Evolutionary conservation across 225 moss, liverwort and hornwort genomes (phyloP).

Genomic region (Polytrichum formosum): DNA sequence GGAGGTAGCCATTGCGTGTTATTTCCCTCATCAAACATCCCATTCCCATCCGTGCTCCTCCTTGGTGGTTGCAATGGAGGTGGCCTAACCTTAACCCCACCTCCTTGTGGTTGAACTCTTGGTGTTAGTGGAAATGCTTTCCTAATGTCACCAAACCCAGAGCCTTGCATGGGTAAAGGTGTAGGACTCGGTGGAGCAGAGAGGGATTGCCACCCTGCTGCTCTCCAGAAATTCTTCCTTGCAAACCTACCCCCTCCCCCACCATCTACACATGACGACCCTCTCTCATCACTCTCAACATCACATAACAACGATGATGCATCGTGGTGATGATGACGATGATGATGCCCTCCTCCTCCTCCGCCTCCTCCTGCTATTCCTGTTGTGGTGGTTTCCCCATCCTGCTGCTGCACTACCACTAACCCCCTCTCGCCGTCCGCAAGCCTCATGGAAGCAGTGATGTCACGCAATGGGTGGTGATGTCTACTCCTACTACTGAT

Average conservation of each 20-base stretch:
- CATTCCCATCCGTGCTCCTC: constrained; percentile 19
- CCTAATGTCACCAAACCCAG: constrained; percentile 10
- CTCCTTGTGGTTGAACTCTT: constrained; percentile 15
- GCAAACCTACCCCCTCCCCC: constrained; percentile 7
- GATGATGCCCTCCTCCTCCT: constrained; percentile 12
- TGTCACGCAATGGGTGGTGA: constrained; percentile 4
- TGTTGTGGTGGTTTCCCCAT: background rate
- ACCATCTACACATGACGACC: background rate
- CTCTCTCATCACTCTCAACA: too few species aligned
- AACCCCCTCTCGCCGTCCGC: background rate
- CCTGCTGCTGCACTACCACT: constrained; percentile 6
- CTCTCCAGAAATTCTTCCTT: constrained; percentile 14
- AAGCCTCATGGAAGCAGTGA: constrained; percentile 14
- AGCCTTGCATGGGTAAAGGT: constrained; percentile 10
- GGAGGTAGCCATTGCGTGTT: constrained; percentile 9
- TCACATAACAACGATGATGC: too few species aligned
- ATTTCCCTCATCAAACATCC: constrained; percentile 16
- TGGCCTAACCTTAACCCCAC: constrained; percentile 6
- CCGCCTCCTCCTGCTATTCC: background rate
- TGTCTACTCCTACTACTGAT: too few species aligned
- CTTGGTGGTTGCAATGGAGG: constrained; percentile 25
- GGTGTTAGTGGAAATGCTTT: constrained; percentile 11
- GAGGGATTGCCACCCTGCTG: constrained; percentile 19
- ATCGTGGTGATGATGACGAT: background rate
- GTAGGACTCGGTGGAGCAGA: constrained; percentile 14